These are phyloP conservation scores for Lepidium africanum DNA, from an alignment of 345 rosid species.

Conservation along the genomic window DNA sequence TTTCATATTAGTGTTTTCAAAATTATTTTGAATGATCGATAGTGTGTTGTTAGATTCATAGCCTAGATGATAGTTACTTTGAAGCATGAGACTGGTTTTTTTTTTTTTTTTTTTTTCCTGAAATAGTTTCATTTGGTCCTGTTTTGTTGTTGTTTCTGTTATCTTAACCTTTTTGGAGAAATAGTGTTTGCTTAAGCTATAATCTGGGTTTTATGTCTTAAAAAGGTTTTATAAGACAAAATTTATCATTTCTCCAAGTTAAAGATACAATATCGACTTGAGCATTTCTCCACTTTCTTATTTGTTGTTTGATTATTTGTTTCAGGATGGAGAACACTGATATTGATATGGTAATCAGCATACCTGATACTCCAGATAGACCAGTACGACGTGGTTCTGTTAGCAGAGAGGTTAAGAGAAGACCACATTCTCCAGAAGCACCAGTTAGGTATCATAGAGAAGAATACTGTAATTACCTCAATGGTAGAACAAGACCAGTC, in stretches of 20 bases:
- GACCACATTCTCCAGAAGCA: slow-evolving; percentile 30
- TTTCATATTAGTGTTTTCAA: background rate
- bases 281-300: background rate
- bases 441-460: slow-evolving; percentile 22
- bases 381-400: slow-evolving; percentile 13
- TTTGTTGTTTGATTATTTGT: background rate
- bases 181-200: background rate
- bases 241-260: background rate
- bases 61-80: background rate
- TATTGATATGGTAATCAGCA: slow-evolving; percentile 44
- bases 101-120: background rate
- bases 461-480: slow-evolving; percentile 27
- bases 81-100: background rate
- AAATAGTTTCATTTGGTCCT: background rate
- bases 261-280: background rate
- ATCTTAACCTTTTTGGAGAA: background rate
- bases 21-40: background rate
- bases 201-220: background rate
- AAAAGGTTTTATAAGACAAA: background rate
- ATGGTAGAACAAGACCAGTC: slow-evolving; percentile 25
- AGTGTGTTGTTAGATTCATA: background rate
- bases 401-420: slow-evolving; percentile 25
- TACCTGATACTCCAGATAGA: slow-evolving; percentile 90
- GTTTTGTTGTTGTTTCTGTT: background rate
- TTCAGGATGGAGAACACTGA: slow-evolving; percentile 69